phyloP scores from a whole-genome alignment of 1,139 yeast species.

The Candida labiduridarum region DNA sequence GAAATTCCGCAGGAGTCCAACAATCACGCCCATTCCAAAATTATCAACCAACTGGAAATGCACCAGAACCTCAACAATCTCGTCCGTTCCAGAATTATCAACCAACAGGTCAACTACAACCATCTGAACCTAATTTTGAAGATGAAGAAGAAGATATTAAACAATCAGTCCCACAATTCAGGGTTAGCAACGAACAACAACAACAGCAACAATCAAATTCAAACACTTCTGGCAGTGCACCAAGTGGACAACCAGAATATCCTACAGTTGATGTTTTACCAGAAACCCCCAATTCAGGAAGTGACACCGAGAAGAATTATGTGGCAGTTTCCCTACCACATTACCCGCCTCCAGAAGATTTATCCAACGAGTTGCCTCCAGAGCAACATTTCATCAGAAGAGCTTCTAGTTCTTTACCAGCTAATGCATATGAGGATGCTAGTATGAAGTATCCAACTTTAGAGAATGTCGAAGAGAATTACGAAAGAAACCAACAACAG shows the following conservation, averaged over 20 bases:
- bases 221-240: background rate
- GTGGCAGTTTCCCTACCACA: slow-evolving; percentile 16
- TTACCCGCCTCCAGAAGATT: slow-evolving; percentile 18
- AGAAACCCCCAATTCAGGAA: slow-evolving; percentile 8
- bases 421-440: slow-evolving; percentile 22
- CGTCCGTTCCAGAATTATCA: slow-evolving; percentile 3
- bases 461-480: slow-evolving; percentile 20
- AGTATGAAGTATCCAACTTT: slow-evolving; percentile 24
- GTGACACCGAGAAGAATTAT: slow-evolving; percentile 11
- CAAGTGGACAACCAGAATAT: slow-evolving; percentile 8
- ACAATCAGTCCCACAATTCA: slow-evolving; percentile 7
- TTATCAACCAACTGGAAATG: slow-evolving; percentile 4
- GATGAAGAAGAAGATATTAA: slow-evolving; percentile 6
- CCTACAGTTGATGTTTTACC: slow-evolving; percentile 15
- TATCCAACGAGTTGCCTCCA: slow-evolving; percentile 11
- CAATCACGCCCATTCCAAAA: slow-evolving; percentile 6
- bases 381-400: slow-evolving; percentile 15
- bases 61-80: background rate
- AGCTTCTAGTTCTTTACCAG: slow-evolving; percentile 16
- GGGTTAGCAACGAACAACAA: background rate
- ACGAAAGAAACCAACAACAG: slow-evolving; percentile 5
- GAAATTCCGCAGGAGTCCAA: background rate
- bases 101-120: slow-evolving; percentile 7
- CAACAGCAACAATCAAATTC: slow-evolving; percentile 6
- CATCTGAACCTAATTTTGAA: slow-evolving; percentile 14